These are phyloP conservation scores for Bipolaris gigantea DNA, from an alignment of 2,329 filamentous ascomycete species.

Conservation along the genomic window DNA sequence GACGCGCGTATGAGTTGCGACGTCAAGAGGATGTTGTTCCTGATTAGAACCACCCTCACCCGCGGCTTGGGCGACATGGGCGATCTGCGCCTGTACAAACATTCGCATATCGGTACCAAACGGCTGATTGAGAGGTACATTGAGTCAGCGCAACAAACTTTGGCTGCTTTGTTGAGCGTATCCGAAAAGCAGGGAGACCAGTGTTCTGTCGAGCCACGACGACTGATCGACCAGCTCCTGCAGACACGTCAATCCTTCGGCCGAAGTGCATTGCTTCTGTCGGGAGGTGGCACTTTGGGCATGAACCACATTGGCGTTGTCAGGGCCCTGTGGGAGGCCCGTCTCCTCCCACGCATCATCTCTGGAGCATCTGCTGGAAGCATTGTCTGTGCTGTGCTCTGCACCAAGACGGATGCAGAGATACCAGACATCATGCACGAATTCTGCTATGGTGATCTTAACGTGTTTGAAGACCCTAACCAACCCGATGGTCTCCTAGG, in stretches of 20 bases:
- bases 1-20: constrained; percentile 72
- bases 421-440: constrained; percentile 68
- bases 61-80: constrained; percentile 86
- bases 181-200: constrained; percentile 53
- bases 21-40: constrained; percentile 73
- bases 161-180: constrained; percentile 69
- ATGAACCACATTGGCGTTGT: constrained; percentile 91
- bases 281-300: constrained; percentile 84
- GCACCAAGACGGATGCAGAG: constrained; percentile 76
- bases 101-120: constrained; percentile 86
- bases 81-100: constrained; percentile 77
- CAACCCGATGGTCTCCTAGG: constrained; percentile 65
- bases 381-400: constrained; percentile 80
- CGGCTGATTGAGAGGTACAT: constrained; percentile 85
- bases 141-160: constrained; percentile 72
- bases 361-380: constrained; percentile 86
- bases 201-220: constrained; percentile 60
- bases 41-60: constrained; percentile 77
- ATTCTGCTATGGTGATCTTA: constrained; percentile 78
- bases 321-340: constrained; percentile 74
- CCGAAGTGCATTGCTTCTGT: constrained; percentile 79
- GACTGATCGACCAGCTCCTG: constrained; percentile 69
- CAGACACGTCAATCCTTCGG: constrained; percentile 78
- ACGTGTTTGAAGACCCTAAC: constrained; percentile 71
- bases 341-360: constrained; percentile 79